These are phyloP conservation scores for Breviolum minutum DNA, from an alignment of 73 alveolate genomes.

Conservation along the genomic window DNA sequence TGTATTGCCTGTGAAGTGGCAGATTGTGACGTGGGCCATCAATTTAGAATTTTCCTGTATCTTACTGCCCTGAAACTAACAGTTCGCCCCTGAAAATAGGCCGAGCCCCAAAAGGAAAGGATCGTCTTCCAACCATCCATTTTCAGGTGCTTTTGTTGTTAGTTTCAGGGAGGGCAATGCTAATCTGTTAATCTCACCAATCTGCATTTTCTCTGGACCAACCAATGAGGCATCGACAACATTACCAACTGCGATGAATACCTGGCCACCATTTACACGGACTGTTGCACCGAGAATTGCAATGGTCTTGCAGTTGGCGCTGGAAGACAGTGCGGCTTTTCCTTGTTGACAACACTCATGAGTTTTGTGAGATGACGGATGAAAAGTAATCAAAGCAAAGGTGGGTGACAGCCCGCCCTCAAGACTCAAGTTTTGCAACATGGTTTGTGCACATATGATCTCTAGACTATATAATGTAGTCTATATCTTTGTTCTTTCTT, in stretches of 20 bases:
- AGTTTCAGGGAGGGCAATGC: too few relatives aligned
- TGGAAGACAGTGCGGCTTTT: neutral
- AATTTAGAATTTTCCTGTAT: neutral
- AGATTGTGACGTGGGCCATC: neutral
- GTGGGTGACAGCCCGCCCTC: neutral
- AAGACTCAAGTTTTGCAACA: neutral
- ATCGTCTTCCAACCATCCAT: too few relatives aligned
- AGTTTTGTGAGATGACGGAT: neutral
- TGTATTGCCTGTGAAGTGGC: conserved; percentile 6
- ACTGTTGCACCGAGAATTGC: neutral
- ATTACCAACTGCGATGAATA: conserved; percentile 12
- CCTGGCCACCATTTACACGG: neutral
- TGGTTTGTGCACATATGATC: neutral
- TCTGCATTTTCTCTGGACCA: too few relatives aligned
- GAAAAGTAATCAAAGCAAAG: neutral
- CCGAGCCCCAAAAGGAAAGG: too few relatives aligned
- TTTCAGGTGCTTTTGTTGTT: too few relatives aligned
- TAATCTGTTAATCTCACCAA: too few relatives aligned
- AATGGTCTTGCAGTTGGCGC: neutral
- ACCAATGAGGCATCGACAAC: neutral
- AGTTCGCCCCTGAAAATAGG: too few relatives aligned
- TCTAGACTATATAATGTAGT: neutral
- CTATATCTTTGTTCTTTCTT: too few relatives aligned
- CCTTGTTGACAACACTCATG: neutral
- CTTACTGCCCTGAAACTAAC: too few relatives aligned